Percentiles rank a stretch among this genome's conserved stretches.
phyloP scores from a whole-genome alignment of 441 rosid species.

The Arabidopsis lyrata region DNA sequence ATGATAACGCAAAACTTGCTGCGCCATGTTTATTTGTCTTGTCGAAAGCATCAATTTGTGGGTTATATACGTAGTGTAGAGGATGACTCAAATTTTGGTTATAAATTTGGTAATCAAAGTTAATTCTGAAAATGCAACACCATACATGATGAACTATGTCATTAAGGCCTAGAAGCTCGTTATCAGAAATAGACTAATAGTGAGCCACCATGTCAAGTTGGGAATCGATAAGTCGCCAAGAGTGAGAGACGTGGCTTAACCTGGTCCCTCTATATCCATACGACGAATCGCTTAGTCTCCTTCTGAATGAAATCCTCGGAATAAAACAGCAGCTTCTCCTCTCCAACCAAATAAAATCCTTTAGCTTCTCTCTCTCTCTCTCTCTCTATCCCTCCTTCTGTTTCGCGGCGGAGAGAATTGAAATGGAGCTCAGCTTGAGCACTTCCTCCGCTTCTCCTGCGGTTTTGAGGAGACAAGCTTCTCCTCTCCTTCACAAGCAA shows the following conservation, averaged over 20 bases:
- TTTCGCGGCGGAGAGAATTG: conserved; percentile 44
- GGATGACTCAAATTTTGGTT: conserved; percentile 1
- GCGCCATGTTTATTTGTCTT: conserved; percentile 36
- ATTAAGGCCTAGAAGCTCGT: not conserved
- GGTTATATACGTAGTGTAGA: conserved; percentile 1
- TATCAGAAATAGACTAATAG: not conserved
- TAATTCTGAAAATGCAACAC: not conserved
- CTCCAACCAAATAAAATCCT: conserved; percentile 46
- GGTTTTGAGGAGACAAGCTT: conserved; percentile 45
- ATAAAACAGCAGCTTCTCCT: conserved; percentile 46
- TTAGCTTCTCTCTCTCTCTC: conserved; percentile 22
- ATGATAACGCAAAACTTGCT: conserved; percentile 28
- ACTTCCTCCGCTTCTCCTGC: conserved; percentile 49
- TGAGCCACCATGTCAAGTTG: conserved; percentile 8
- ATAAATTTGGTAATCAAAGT: not conserved
- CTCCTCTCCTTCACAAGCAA: conserved; percentile 51
- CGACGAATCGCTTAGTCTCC: conserved; percentile 13
- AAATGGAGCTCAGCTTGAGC: conserved; percentile 63
- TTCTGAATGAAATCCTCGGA: conserved; percentile 22
- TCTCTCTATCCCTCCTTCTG: conserved; percentile 28
- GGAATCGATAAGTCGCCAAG: conserved; percentile 19
- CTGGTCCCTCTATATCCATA: conserved; percentile 37
- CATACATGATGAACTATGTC: not conserved
- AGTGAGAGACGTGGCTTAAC: conserved; percentile 44
- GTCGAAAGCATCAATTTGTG: conserved; percentile 24